These are phyloP conservation scores for Xylaria curta DNA, from an alignment of 495 filamentous ascomycete genomes.

Conservation along the genomic window DNA sequence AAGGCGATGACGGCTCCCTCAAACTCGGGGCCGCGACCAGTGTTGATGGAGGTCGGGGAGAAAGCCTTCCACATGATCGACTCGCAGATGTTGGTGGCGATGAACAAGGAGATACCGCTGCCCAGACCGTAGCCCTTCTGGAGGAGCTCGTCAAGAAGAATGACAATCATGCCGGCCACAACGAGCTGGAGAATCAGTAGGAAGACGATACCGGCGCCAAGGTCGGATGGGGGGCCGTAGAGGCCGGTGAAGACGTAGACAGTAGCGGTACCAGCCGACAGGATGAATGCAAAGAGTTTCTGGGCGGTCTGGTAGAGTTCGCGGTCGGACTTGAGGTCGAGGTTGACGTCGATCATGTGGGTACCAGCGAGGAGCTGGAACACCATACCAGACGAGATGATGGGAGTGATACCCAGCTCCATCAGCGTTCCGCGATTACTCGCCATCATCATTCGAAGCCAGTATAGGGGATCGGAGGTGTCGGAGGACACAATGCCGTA, in stretches of 20 bases:
- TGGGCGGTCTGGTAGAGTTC: constrained; percentile 99
- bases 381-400: constrained; percentile 99
- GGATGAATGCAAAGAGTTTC: constrained; percentile 98
- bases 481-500: constrained; percentile 97
- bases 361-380: constrained; percentile 99
- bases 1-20: constrained; percentile 98
- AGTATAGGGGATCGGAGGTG: constrained; percentile 97
- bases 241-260: constrained; percentile 98
- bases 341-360: constrained; percentile 99
- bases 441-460: constrained; percentile 99
- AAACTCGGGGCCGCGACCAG: constrained; percentile 97
- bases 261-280: constrained; percentile 95
- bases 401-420: constrained; percentile 98
- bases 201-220: constrained; percentile 96
- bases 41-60: constrained; percentile 99
- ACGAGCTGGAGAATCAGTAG: constrained; percentile 97
- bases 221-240: constrained; percentile 93
- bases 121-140: constrained; percentile 99
- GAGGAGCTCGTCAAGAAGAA: constrained; percentile 97
- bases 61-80: constrained; percentile 99
- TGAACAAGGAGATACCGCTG: constrained; percentile 98
- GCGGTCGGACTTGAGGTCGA: constrained; percentile 98
- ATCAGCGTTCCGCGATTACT: constrained; percentile 98
- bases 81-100: constrained; percentile 99
- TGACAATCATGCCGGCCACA: constrained; percentile 95